Evolutionary conservation across 192 early-diverging fungal species (phyloP), one percentile per base, ranked within the genome.

Genomic region (Backusella macrospora): DNA sequence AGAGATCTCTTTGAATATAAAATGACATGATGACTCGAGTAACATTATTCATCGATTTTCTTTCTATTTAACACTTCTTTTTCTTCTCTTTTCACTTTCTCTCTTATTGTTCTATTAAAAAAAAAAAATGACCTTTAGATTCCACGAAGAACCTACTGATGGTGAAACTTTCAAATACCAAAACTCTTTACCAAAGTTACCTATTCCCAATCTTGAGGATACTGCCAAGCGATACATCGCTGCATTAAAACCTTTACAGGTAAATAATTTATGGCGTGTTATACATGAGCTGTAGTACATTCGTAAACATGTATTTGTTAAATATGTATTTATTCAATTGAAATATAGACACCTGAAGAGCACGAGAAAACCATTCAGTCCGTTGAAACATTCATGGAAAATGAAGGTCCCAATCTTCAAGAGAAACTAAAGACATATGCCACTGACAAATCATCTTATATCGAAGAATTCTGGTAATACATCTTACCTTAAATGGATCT

Each of bases 121-220:
- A 69, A 71, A 59, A 4, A 48, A 59, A 6, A 59, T 59, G 49
- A 34, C 70, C 21, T 26, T 52, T 42, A 37, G 38, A 9, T 70
- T 55, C 29, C 45, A 49, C 16, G 45, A 34, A 52, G 69, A 70
- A 39, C 49, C 47, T 18, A 70, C 69, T 16, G 68, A 63, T 62
- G 70, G 70, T 18, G 70, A 66, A 15, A 92, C 90, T 6, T 92
- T 89, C 76, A 75, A 83, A 46, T 85, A 86, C 76, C 91, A 94
- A 79, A 79, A 74, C 37, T 70, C 73, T 63, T 73, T 90, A 12
- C 89, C 88, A 43, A 83, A 86, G 9, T 76, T 90, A 47, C 89
- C 89, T 14, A 86, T 91, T 18, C 88, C 89, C 5, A 44, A 78
- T 16, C 82, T 90, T 7, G 76, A 81, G 62, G 82, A 86, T 4